Evolutionary conservation across 208 protist genomes (phyloP), one percentile per base, ranked within the genome.

Genomic region (Leishmania major): DNA sequence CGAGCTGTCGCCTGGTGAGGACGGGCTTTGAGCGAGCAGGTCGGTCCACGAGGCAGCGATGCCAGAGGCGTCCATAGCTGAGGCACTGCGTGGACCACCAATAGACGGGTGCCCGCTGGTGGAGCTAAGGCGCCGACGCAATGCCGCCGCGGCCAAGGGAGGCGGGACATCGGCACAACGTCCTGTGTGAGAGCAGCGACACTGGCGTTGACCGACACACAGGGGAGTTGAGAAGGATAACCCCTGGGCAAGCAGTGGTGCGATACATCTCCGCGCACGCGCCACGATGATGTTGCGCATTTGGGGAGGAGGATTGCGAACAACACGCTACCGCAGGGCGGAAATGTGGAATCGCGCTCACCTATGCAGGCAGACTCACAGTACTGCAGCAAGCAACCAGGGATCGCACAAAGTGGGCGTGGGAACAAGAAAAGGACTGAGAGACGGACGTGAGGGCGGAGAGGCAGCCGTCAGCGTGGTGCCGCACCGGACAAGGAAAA

Each of bases 21-120:
- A 19, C 37, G n/a, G 31, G 49, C 37, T 55, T 35, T 69, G 47
- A 17, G 80, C 47, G 4, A 85, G 83, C 51, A 83, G 37, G 76
- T 78, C 69, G 4, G 75, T 81, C 79, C 81, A 89, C 17, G 67
- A 77, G 35, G 55, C 49, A 47, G 40, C 40, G 28, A 76, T 43
- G 47, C 49, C 49, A 5, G 51, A 55, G 31, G 13, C 31, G 22
- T 51, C 51, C 49, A 28, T 40, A 43, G 37, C 43, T 62, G 49
- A 60, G 17, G 49, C 25, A 25, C 3, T 25, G 49, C 51, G 37
- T 67, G 37, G 22, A 3, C 11, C 8, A 17, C 51, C 51, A 3
- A 67, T 62, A 45, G 53, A 19, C 45, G 28, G 35, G 22, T 25
- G 15, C 35, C 37, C 55, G 31, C 57, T 77, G 13, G 47, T 31